Evolutionary conservation across 768 basidiomycete species (phyloP), one percentile per base, ranked within the genome.

Genomic region (Auriscalpium vulgare): DNA sequence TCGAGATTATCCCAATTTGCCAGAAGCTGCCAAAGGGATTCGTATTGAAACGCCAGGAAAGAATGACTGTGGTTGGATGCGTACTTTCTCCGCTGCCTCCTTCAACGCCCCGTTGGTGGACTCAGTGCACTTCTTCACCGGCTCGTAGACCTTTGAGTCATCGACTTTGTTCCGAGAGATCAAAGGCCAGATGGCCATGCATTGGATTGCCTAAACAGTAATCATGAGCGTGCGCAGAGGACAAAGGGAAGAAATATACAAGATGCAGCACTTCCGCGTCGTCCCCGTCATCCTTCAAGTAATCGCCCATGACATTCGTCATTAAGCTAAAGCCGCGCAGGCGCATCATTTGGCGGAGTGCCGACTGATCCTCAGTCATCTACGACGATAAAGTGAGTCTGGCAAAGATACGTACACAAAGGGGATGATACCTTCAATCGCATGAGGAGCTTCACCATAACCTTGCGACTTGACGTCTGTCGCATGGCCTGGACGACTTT

Each of bases 271-370:
- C 73, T 43, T 94, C 90, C 36, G 73, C 49, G 65, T 98, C 91
- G 29, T 29, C 29, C 7, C 29, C 29, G 29, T 29, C 29, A 29
- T 29, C 29, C 16, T 78, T 74, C 10, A 65, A 65, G 61, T 92
- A 74, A 64, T 97, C 93, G 38, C 88, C 82, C 35, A 98, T 72
- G 40, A 97, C 78, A 65, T 88, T 91, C 47, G 83, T 86, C 91
- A 98, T 95, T 14, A 94, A 74, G 70, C 87, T 89, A 68, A 95
- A 90, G 2, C 95, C 95, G 66, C 97, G 91, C 65, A 97, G 74
- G 5, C 93, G 87, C 83, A 97, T 87, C 49, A 98, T 77, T 67
- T 92, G 84, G 35, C 91, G 78, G 23, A 93, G 74, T 11, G 91
- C 83, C 0, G 82, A 75, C 46, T 82, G 78, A 58, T 95, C 91